Evolutionary conservation across 1,284 basidiomycete genomes (phyloP).

Genomic region (Testicularia cyperi): DNA sequence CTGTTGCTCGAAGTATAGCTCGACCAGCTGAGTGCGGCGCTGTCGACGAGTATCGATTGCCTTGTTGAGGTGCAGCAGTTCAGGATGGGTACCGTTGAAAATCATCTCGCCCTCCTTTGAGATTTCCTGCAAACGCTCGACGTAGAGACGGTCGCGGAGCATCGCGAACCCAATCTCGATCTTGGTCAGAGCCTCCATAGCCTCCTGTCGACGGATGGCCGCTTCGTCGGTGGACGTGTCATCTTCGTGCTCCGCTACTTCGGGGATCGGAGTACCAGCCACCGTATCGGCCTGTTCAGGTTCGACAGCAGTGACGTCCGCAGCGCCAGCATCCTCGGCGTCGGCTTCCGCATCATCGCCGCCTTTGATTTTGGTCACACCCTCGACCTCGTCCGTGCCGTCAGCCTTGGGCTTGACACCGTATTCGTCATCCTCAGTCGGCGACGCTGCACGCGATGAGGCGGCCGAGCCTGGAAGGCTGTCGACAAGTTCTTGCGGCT

Average conservation of each 20-base stretch:
- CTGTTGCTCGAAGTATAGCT: slow-evolving; percentile 66
- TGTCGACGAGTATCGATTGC: slow-evolving; percentile 60
- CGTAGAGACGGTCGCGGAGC: slow-evolving; percentile 65
- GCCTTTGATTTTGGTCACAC: background rate
- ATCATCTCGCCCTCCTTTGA: slow-evolving; percentile 65
- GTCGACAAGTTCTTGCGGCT: slow-evolving; percentile 39
- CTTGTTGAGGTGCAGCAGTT: slow-evolving; percentile 73
- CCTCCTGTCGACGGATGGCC: slow-evolving; percentile 61
- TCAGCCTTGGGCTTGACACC: background rate
- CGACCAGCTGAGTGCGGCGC: slow-evolving; percentile 58
- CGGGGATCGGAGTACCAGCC: slow-evolving; percentile 31
- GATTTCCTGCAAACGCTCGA: slow-evolving; percentile 66
- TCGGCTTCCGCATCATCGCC: slow-evolving; percentile 2
- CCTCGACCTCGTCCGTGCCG: background rate
- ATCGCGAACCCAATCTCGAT: slow-evolving; percentile 67
- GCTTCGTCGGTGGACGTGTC: slow-evolving; percentile 51
- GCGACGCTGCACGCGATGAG: slow-evolving; percentile 40
- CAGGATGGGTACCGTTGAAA: slow-evolving; percentile 71
- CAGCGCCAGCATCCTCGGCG: slow-evolving; percentile 4
- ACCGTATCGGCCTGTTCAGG: slow-evolving; percentile 30
- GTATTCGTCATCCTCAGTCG: slow-evolving; percentile 33
- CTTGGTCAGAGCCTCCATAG: slow-evolving; percentile 64
- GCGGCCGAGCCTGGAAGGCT: slow-evolving; percentile 39
- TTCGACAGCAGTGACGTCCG: slow-evolving; percentile 9
- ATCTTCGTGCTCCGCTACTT: slow-evolving; percentile 38